phyloP scores from a whole-genome alignment of 2,329 filamentous ascomycete species.

The Rhynchosporium agropyri region DNA sequence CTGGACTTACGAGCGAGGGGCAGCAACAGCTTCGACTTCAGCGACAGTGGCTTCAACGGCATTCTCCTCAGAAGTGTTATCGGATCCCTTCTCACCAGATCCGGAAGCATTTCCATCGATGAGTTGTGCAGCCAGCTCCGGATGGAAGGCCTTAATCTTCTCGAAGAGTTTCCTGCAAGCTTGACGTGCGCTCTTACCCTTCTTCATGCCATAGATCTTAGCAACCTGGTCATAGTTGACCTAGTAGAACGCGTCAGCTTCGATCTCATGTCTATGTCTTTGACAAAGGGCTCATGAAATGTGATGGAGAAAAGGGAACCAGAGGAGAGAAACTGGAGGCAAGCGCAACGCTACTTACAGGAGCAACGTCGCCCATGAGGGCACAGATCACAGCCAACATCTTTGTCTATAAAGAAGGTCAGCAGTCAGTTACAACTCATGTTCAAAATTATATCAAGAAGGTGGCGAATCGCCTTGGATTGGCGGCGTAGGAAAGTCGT shows the following conservation, averaged over 20 bases:
- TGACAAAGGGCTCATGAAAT: neutral
- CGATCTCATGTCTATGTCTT: too few species aligned
- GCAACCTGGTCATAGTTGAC: slow-evolving; percentile 49
- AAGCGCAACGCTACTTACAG: slow-evolving; percentile 1
- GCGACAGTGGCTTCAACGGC: neutral
- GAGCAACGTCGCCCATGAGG: slow-evolving; percentile 27
- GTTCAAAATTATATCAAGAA: too few species aligned
- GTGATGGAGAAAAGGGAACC: neutral
- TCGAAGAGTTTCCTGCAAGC: slow-evolving; percentile 33
- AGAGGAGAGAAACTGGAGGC: neutral
- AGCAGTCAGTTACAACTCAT: neutral
- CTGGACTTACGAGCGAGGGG: neutral
- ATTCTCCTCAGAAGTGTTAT: neutral
- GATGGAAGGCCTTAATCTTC: slow-evolving; percentile 26
- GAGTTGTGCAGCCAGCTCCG: neutral
- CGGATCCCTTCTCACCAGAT: neutral
- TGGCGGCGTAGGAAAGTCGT: neutral
- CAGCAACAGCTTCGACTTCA: neutral
- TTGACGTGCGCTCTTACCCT: slow-evolving; percentile 45
- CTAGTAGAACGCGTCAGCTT: slow-evolving; percentile 13
- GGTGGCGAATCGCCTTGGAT: too few species aligned
- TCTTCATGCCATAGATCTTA: slow-evolving; percentile 44
- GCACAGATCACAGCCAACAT: slow-evolving; percentile 4
- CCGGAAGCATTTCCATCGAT: neutral
- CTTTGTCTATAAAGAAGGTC: neutral